Evolutionary conservation across 2,329 filamentous ascomycete genomes (phyloP), one percentile per base, ranked within the genome.

Genomic region (Chrysosporium queenslandicum): DNA sequence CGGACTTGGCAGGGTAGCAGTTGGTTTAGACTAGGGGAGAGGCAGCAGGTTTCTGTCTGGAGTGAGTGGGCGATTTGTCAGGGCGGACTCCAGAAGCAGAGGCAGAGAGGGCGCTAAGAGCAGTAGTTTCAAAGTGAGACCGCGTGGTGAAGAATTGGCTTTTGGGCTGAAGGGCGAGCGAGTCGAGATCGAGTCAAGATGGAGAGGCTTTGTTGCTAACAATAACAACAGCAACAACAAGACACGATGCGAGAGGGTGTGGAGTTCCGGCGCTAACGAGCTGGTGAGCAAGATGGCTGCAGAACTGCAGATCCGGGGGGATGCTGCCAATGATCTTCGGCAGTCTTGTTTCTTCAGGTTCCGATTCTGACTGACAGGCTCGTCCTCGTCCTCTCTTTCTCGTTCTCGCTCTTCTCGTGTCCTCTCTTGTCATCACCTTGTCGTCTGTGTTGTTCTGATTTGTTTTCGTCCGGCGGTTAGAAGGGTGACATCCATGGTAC

Each of bases 91-190:
- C 21, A n/a, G 23, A 27, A 27, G n/a, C n/a, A n/a, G n/a, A n/a
- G n/a, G 2, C 23, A 25, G 34, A n/a, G 18, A 4, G 20, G 18
- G 49, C 39, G 36, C 36, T 41, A 30, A 12, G 23, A 34, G n/a
- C 9, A 18, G n/a, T 36, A 41, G 49, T 51, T 45, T 51, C 49
- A 43, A 45, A 51, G 49, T 51, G 40, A 51, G 49, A 51, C 49
- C 16, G 9, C 7, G 5, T 32, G 25, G 4, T 8, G 40, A 23
- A 20, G 27, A 50, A 50, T 43, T 50, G 48, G 11, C 39, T 23
- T 16, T 20, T 6, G 30, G 25, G 20, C 27, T 8, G 18, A 27
- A 18, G 25, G 29, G 9, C 6, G 34, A 7, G 34, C 4, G 20
- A 25, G 3, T 14, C 4, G 20, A 23, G 30, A n/a, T n/a, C n/a